A percentile compares a stretch with the other conserved stretches of the same genome.
Conservation (phyloP, 805 yeast genomes). For the Wickerhamomyces chambardii region DNA sequence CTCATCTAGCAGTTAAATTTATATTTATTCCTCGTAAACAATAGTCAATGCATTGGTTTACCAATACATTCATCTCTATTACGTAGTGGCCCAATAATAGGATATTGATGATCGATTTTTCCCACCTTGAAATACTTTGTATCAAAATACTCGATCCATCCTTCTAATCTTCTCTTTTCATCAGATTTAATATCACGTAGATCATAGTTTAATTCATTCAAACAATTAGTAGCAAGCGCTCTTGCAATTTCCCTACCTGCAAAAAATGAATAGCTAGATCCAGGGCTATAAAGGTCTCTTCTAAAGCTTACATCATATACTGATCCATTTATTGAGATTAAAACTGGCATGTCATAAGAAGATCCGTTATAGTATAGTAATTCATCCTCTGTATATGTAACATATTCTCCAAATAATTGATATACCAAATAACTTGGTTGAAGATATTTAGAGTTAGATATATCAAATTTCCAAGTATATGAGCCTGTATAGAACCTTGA, state of each 20-base stretch:
- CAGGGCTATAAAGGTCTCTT: constrained; percentile 34
- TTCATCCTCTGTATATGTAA: constrained; percentile 26
- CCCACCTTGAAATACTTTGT: constrained; percentile 16
- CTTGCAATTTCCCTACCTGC: constrained; percentile 48
- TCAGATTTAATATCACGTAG: constrained; percentile 36
- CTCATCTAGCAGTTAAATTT: too few relatives aligned
- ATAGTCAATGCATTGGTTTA: constrained; percentile 1
- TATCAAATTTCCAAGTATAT: constrained; percentile 38
- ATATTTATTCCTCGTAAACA: too few relatives aligned
- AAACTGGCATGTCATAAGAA: constrained; percentile 32
- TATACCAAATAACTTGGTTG: constrained; percentile 24
- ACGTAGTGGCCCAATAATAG: constrained; percentile 3
- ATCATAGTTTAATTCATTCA: constrained; percentile 45
- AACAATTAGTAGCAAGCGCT: constrained; percentile 52
- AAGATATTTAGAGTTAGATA: constrained; percentile 22
- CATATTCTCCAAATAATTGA: constrained; percentile 5
- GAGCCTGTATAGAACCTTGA: constrained; percentile 14
- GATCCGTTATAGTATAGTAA: constrained; percentile 35
- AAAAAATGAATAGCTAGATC: constrained; percentile 35
- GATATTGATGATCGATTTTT: constrained; percentile 3
- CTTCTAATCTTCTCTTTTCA: constrained; percentile 15
- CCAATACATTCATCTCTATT: constrained; percentile 14
- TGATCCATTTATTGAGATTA: constrained; percentile 40
- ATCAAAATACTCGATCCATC: constrained; percentile 19
- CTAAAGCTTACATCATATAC: constrained; percentile 44